Base-by-base conservation (phyloP, 2,329 filamentous ascomycete species). In the Cordyceps javanica region DNA sequence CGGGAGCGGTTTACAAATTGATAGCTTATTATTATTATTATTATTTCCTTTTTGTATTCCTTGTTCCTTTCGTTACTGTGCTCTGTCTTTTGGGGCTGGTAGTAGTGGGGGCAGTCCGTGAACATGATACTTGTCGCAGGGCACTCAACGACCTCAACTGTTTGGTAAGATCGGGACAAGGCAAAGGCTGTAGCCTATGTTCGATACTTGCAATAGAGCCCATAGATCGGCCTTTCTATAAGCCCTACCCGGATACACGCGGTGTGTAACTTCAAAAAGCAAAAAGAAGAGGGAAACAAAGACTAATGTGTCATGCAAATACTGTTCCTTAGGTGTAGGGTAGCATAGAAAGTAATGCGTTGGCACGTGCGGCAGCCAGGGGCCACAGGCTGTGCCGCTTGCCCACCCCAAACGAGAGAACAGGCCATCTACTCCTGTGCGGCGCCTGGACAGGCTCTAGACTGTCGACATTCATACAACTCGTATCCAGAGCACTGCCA, bases 321-420 rank as follows among this genome's bases (percentile, higher is more conserved):
- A n/a, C n/a, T n/a, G n/a, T n/a, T 26, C 14, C 16, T 21, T 26
- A 30, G 39, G 39, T 58, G 19, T 21, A 58, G 55, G 55, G 55
- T 58, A 53, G 46, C 28, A 10, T 16, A n/a, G 46, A 25, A 58
- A 52, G 49, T 49, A 58, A 58, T 53, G 23, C 55, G 30, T 19
- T 41, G 41, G 56, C 56, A 53, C 50, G 56, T 58, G 56, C 34
- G 42, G 49, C 23, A 48, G 26, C 25, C 42, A 53, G 23, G 49
- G 52, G 50, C 41, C 49, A 48, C 41, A 45, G 32, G 39, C 23
- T 30, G 41, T 26, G 9, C 23, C n/a, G 45, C 45, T 11, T 30
- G n/a, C 56, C 56, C 56, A 58, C 56, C 26, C 25, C 38, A 39
- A 36, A 25, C 26, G 7, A 50, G 25, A 41, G 54, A 13, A 45